phyloP scores from a whole-genome alignment of 2,329 filamentous ascomycete species.

The Fusarium sp. region DNA sequence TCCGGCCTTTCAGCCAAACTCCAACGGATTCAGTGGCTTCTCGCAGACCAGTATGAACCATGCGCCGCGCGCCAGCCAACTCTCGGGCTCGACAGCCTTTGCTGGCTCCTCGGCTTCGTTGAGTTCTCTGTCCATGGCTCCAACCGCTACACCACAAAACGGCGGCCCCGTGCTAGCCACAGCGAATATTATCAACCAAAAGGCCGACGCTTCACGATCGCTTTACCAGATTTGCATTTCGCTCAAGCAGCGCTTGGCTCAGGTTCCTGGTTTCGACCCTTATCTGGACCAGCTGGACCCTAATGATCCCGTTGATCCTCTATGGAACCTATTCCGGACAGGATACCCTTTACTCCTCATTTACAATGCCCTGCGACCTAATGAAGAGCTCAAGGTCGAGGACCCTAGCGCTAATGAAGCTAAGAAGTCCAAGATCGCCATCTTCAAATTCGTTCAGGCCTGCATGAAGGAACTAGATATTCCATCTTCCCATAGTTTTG shows the following conservation, averaged over 20 bases:
- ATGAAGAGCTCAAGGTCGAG: constrained; percentile 73
- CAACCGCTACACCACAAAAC: constrained; percentile 56
- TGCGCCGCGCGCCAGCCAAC: constrained; percentile 67
- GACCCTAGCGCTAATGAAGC: constrained; percentile 68
- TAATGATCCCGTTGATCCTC: constrained; percentile 81
- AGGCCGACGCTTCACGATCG: constrained; percentile 88
- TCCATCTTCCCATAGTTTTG: constrained; percentile 84
- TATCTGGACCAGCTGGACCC: constrained; percentile 78
- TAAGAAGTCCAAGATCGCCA: constrained; percentile 85
- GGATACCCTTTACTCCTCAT: constrained; percentile 87
- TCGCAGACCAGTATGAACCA: constrained; percentile 60
- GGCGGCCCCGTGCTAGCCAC: constrained; percentile 76
- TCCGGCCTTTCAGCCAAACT: constrained; percentile 61
- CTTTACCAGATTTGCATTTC: constrained; percentile 95
- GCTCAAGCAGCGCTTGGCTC: constrained; percentile 80
- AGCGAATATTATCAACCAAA: constrained; percentile 96
- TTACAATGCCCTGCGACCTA: constrained; percentile 85
- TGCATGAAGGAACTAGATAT: constrained; percentile 86
- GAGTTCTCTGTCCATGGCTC: constrained; percentile 56
- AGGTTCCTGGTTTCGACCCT: constrained; percentile 83
- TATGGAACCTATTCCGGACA: constrained; percentile 87
- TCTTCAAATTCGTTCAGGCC: constrained; percentile 92
- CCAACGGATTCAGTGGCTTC: constrained; percentile 57
- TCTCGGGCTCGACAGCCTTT: constrained; percentile 68
- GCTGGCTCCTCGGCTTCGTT: constrained; percentile 63